Evolutionary conservation across 2,329 filamentous ascomycete genomes (phyloP).

Genomic region (Sporothrix humicola): DNA sequence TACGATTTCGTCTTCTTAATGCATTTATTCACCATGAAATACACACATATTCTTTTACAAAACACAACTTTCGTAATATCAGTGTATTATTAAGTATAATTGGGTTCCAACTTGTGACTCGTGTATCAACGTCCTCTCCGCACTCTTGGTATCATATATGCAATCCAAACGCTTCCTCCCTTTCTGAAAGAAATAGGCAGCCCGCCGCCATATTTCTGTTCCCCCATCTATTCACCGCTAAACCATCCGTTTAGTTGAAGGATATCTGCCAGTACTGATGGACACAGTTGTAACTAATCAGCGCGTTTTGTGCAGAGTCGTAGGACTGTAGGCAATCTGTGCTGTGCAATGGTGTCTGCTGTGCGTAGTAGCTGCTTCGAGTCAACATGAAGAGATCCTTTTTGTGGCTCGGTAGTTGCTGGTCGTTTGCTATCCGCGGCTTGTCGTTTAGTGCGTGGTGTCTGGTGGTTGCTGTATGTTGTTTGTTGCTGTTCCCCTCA

Average conservation of each 20-base stretch:
- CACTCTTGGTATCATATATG: constrained; percentile 4
- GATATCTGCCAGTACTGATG: no score
- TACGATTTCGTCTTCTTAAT: background rate
- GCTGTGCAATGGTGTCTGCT: no score
- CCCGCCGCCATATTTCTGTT: constrained; percentile 16
- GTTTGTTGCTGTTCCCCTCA: background rate
- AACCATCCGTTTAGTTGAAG: no score
- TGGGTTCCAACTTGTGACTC: background rate
- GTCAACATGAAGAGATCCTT: no score
- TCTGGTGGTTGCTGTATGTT: background rate
- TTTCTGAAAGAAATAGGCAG: background rate
- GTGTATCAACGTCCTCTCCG: background rate
- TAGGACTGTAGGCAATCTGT: no score
- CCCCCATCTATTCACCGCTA: background rate
- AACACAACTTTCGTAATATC: background rate
- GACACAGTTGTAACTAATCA: no score
- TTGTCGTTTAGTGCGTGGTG: background rate
- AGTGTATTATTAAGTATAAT: constrained; percentile 3
- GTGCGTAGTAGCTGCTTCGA: no score
- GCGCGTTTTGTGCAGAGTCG: no score
- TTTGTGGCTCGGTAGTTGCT: background rate
- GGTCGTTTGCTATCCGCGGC: background rate
- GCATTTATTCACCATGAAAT: background rate
- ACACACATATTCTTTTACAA: background rate
- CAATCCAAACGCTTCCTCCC: background rate